Base-by-base conservation (phyloP, 164 flowering plant genomes). In the Nymphaea colorata region DNA sequence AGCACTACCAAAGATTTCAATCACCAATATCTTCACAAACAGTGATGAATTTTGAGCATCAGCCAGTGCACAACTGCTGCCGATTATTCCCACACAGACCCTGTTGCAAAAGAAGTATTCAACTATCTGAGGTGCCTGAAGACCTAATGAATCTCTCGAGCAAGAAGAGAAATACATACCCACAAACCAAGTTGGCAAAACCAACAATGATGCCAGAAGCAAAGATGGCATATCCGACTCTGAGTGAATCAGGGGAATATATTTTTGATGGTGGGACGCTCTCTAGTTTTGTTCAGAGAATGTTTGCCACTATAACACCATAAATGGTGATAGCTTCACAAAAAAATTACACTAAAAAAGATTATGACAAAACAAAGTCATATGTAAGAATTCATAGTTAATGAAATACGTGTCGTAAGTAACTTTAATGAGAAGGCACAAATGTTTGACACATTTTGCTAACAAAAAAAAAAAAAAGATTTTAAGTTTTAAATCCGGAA, bases 11-110 rank as follows among this genome's bases (percentile, higher is more conserved):
- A 91, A 94, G 66, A 94, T 94, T 77, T 90, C 97, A 36, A 91
- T 91, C 78, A 94, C 98, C 57, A 94, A 85, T 72, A 91, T 94
- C 86, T 94, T 91, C 72, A 91, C 98, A 72, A 94, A 94, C 64
- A 94, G 92, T 0, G 97, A 67, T 3, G 98, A 94, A 82, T 91
- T 94, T 70, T 94, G 97, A 61, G 99, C 99, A 84, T 94, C 99
- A 36, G 99, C 91, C 64, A 94, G 75, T n/a, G 99, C 97, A 74
- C 99, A 94, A 79, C 97, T 94, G 83, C 99, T 94, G 72, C 99
- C 99, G 69, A 94, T 94, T 51, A 94, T 80, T 68, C 99, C 99
- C 41, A 94, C 99, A 66, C 99, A 94, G 59, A 94, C 65, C 77
- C 98, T 94, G 83, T 66, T 44, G 12, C 17, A 61, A 63, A 68